Base-by-base conservation (phyloP, 495 filamentous ascomycete species). In the Aspergillus saccharolyticus region DNA sequence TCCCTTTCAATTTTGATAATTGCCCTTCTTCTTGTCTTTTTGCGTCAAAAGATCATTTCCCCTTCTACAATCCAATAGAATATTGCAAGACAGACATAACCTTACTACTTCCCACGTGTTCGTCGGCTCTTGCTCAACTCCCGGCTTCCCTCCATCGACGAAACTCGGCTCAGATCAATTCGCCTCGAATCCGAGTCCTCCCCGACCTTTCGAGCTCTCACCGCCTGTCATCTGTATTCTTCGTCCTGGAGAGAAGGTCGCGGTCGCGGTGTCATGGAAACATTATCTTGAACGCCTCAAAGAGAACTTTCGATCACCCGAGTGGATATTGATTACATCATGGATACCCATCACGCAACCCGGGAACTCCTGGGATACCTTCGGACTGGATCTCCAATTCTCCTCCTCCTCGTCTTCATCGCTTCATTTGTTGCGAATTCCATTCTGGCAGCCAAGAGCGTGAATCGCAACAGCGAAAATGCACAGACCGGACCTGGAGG, bases 371-470 rank as follows among this genome's bases (percentile, higher is more conserved):
- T 84, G 59, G 63, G 71, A 52, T 76, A 69, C 60, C 66, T 80
- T 50, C 87, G 85, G 57, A 85, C 80, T 62, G 73, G 78, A 56
- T 89, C 83, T 62, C 87, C 89, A 5, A 80, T 89, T 55, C 64
- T 87, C 52, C 75, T 90, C 52, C 75, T 90, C 42, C 54, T 85
- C 52, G 78, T 90, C 66, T 91, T 90, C 66, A 71, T 89, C 19
- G 64, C 78, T 46, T 78, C 80, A 53, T 89, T 90, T 66, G 75
- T 85, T 15, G 70, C 75, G 61, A 82, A 81, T 66, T 84, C 85
- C 50, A 80, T 90, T 44, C 50, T 79, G 56, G 74, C 77, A 16
- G 78, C 83, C n/a, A 72, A 66, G 43, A 70, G 77, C 60, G 62
- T 70, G 53, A 69, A 71, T 61, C 58, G 69, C 58, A 54, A 75